phyloP scores from a whole-genome alignment of 805 yeast species.

The Candida sphagnicola region DNA sequence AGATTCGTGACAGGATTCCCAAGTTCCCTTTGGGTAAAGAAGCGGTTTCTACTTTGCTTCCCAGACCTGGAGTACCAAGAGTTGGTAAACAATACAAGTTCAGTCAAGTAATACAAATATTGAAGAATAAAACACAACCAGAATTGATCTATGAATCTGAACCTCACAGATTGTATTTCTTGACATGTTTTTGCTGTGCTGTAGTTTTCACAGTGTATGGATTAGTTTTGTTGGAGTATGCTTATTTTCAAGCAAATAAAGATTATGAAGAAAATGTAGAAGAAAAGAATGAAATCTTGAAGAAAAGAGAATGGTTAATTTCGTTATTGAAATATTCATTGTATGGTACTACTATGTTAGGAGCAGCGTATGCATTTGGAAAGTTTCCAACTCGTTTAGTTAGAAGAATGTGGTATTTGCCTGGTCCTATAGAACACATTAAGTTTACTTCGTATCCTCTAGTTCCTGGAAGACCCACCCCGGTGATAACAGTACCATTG shows the following conservation, averaged over 20 bases:
- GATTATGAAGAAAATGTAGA: conserved; percentile 51
- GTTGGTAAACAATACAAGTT: conserved; percentile 56
- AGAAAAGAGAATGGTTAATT: conserved; percentile 35
- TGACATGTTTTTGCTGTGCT: conserved; percentile 65
- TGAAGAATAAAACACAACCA: conserved; percentile 54
- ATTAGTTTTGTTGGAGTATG: conserved; percentile 54
- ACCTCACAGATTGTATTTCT: conserved; percentile 73
- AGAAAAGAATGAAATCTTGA: conserved; percentile 41
- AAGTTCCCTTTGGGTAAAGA: conserved; percentile 63
- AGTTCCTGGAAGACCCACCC: conserved; percentile 73
- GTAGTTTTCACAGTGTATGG: conserved; percentile 69
- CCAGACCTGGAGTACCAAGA: conserved; percentile 75
- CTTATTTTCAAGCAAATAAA: conserved; percentile 46
- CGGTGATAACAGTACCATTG: conserved; percentile 66
- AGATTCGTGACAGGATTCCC: conserved; percentile 58
- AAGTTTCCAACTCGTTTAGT: conserved; percentile 65
- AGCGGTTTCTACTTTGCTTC: conserved; percentile 60
- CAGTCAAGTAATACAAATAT: conserved; percentile 55
- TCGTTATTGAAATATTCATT: conserved; percentile 24
- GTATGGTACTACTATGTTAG: conserved; percentile 24
- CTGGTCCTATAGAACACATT: conserved; percentile 54
- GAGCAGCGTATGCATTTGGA: conserved; percentile 25
- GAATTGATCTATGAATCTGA: conserved; percentile 81
- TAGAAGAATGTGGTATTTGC: conserved; percentile 73
- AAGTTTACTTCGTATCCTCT: conserved; percentile 72